phyloP scores from a whole-genome alignment of 129 eudicot species.

The Ambrosia trifida region DNA sequence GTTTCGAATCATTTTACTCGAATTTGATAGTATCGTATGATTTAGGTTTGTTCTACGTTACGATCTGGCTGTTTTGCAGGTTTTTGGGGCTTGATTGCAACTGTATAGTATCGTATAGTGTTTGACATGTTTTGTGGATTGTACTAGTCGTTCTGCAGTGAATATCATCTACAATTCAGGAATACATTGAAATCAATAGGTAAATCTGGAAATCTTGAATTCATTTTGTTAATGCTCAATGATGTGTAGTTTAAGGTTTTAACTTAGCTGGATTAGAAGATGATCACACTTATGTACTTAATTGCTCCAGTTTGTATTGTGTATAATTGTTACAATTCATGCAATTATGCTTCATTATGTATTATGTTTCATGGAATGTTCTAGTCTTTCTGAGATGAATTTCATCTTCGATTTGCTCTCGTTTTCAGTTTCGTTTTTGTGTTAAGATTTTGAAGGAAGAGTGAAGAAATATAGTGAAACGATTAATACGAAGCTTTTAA shows the following conservation, averaged over 20 bases:
- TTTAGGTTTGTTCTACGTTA: slow-evolving; percentile 6
- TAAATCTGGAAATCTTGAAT: slow-evolving; percentile 13
- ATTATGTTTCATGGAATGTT: too few relatives aligned
- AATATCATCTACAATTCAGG: slow-evolving; percentile 17
- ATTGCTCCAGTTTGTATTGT: not conserved
- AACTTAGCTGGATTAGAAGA: slow-evolving; percentile 15
- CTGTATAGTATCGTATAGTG: not conserved
- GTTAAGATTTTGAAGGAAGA: not conserved
- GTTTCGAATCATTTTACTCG: slow-evolving; percentile 3
- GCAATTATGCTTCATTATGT: not conserved
- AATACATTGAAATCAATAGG: slow-evolving; percentile 3
- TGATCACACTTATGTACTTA: not conserved
- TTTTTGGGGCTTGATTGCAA: slow-evolving; percentile 12
- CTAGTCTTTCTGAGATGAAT: too few relatives aligned
- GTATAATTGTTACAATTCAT: not conserved
- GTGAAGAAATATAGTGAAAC: slow-evolving; percentile 15
- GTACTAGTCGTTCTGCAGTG: not conserved
- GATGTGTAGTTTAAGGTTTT: slow-evolving; percentile 20
- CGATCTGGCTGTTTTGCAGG: slow-evolving; percentile 12
- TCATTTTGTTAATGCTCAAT: not conserved
- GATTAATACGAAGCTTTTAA: not conserved
- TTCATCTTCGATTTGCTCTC: not conserved
- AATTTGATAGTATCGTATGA: not conserved
- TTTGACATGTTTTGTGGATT: not conserved
- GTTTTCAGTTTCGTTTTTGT: not conserved